A percentile compares a stretch with the other conserved stretches of the same genome.
These are phyloP conservation scores for Acanthochlamys bracteata DNA, from an alignment of 106 monocot genomes.

Conservation along the genomic window DNA sequence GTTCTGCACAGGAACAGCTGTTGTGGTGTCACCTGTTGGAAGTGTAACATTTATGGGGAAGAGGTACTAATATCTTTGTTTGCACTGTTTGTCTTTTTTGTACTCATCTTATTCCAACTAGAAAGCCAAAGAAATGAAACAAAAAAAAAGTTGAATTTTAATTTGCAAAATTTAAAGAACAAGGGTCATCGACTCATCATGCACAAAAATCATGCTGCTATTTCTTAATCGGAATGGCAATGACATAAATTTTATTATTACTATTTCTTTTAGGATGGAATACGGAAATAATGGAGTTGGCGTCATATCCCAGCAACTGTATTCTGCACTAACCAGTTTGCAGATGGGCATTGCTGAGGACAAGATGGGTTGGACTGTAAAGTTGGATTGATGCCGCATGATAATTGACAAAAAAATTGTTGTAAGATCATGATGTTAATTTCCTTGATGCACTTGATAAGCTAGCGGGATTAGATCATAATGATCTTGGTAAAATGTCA, in stretches of 20 bases:
- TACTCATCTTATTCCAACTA: not conserved
- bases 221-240: not conserved
- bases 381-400: constrained; percentile 16
- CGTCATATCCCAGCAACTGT: constrained; percentile 59
- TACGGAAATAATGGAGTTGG: constrained; percentile 49
- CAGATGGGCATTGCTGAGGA: constrained; percentile 91
- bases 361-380: constrained; percentile 74
- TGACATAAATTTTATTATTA: not conserved
- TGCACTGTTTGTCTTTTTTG: not conserved
- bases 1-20: constrained; percentile 96
- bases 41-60: constrained; percentile 64
- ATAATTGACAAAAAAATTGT: no score
- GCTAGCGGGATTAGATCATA: no score
- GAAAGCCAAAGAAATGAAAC: not conserved
- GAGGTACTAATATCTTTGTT: constrained; percentile 32
- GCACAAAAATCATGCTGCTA: not conserved
- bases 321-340: constrained; percentile 51
- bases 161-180: no score
- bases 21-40: constrained; percentile 86
- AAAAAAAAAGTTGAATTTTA: not conserved
- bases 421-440: no score
- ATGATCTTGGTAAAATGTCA: no score
- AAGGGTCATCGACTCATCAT: no score
- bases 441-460: no score
- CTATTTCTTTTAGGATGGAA: constrained; percentile 43